Percentiles rank a stretch among this genome's conserved stretches.
These are phyloP conservation scores for Neophaeococcomyces mojaviensis DNA, from an alignment of 2,329 filamentous ascomycete species.

Conservation along the genomic window DNA sequence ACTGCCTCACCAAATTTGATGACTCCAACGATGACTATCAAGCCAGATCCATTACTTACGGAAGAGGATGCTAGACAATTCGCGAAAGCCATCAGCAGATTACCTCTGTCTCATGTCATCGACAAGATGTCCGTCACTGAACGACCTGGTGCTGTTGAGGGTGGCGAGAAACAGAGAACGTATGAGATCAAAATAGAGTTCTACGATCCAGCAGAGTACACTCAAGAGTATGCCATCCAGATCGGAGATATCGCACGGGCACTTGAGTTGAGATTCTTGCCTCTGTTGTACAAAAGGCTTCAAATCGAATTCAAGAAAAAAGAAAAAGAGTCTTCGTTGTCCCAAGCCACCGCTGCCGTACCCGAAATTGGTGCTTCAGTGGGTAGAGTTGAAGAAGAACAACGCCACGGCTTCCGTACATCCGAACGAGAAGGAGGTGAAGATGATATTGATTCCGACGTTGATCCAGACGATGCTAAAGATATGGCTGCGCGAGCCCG, in stretches of 20 bases:
- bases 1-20: conserved; percentile 84
- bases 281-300: conserved; percentile 61
- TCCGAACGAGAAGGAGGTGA: conserved; percentile 40
- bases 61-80: conserved; percentile 66
- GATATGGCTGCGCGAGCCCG: conserved; percentile 51
- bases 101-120: conserved; percentile 75
- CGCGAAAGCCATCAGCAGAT: conserved; percentile 81
- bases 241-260: conserved; percentile 68
- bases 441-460: conserved; percentile 63
- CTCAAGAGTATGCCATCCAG: conserved; percentile 73
- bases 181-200: conserved; percentile 77
- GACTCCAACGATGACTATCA: conserved; percentile 82
- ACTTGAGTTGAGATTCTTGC: conserved; percentile 73
- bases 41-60: conserved; percentile 65
- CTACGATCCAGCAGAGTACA: conserved; percentile 79
- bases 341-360: conserved; percentile 58
- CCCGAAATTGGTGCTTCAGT: conserved; percentile 65
- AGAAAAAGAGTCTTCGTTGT: conserved; percentile 48
- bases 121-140: conserved; percentile 77
- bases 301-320: conserved; percentile 75
- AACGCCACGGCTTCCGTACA: conserved; percentile 37
- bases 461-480: conserved; percentile 65
- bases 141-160: conserved; percentile 48
- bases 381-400: conserved; percentile 47
- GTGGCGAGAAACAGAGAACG: conserved; percentile 64